Base-by-base conservation (phyloP, 2,329 filamentous ascomycete species). In the Coniosporium uncinatum region DNA sequence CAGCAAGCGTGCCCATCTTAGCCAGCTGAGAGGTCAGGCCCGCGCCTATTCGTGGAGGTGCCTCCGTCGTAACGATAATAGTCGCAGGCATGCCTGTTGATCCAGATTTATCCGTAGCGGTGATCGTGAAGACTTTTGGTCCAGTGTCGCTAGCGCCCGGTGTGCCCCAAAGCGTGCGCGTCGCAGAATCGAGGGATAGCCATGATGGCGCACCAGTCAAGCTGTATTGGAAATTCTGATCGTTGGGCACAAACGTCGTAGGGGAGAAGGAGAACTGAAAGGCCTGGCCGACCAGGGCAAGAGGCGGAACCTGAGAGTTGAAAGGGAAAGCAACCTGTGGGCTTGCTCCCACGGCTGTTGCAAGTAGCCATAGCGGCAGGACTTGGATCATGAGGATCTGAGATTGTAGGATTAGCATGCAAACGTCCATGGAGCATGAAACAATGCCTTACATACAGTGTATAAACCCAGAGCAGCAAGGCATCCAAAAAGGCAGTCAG, bases 301-400 rank as follows among this genome's bases (percentile, higher is more conserved):
- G 83, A 3, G 84, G 83, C 22, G 88, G 88, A 1, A 94, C 75
- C 60, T 95, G 89, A 3, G 86, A 81, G 62, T 93, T 94, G 60
- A 95, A 73, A 1, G 88, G 88, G 51, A 90, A 91, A 36, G 69
- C 69, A 40, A 66, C 53, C 35, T 59, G 57, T 16, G 64, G 62
- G 19, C 46, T 49, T 42, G 59, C 59, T n/a, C 45, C 41, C 31
- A 42, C 49, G 17, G 44, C 42, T 14, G 44, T 41, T 33, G 40
- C 8, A 31, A 37, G 44, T 39, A 24, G 57, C 44, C 18, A 54
- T 27, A 24, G 49, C 19, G 54, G 16, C 5, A 44, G 19, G 18
- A 22, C 13, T 38, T 11, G 6, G 14, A 35, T 35, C 33, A 19
- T 35, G 18, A n/a, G n/a, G n/a, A n/a, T n/a, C n/a, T n/a, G n/a